phyloP scores from a whole-genome alignment of 371 early-diverging fungal species.

The Catenaria anguillulae region DNA sequence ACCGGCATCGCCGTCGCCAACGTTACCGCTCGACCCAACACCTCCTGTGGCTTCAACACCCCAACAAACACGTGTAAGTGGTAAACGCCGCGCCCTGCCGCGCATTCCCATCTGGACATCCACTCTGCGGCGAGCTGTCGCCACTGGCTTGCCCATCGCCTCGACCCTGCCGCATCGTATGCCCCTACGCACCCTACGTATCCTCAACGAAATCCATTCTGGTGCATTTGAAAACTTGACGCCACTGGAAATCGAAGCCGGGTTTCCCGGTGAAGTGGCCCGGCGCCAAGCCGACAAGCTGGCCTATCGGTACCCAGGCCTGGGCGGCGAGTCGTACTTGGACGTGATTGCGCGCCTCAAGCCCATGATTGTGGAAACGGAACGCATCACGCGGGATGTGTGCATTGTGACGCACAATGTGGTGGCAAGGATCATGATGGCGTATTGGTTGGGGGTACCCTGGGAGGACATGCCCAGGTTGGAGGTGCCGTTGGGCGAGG shows the following conservation, averaged over 20 bases:
- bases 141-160: constrained; percentile 35
- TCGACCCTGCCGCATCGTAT: constrained; percentile 52
- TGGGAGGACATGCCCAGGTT: constrained; percentile 29
- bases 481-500: constrained; percentile 28
- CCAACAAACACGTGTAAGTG: too few relatives aligned
- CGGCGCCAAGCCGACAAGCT: constrained; percentile 54
- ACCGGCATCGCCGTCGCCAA: too few relatives aligned
- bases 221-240: constrained; percentile 46
- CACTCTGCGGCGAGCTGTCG: constrained; percentile 49
- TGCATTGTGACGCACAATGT: constrained; percentile 55
- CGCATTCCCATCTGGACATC: constrained; percentile 52
- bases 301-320: constrained; percentile 65
- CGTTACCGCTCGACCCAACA: too few relatives aligned
- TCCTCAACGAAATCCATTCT: constrained; percentile 72
- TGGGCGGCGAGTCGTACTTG: constrained; percentile 65
- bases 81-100: too few relatives aligned
- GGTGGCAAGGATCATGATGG: constrained; percentile 29
- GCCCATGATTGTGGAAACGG: constrained; percentile 68
- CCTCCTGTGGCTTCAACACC: too few relatives aligned
- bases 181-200: constrained; percentile 39
- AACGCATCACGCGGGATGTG: constrained; percentile 56
- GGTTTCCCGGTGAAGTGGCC: constrained; percentile 47
- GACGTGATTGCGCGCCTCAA: constrained; percentile 73
- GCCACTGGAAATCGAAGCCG: constrained; percentile 45
- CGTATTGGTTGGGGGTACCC: constrained; percentile 29